Evolutionary conservation across 805 yeast genomes (phyloP), one percentile per base, ranked within the genome.

Genomic region (Yamadazyma nakazawae): DNA sequence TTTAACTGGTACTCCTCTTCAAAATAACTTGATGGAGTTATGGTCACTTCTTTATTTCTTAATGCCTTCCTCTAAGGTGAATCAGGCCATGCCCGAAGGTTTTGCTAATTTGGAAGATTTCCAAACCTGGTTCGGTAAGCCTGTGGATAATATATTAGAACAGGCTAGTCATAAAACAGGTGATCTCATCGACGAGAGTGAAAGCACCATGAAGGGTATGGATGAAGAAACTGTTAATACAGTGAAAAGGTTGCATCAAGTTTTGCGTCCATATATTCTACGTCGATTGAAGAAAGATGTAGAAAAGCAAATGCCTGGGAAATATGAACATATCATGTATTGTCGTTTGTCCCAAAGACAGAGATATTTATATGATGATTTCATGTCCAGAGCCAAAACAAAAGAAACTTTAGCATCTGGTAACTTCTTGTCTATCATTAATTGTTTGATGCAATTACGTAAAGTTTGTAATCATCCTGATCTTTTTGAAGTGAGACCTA

Each of bases 51-150:
- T 94, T 19, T 94, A 94, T 63, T 94, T 94, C 61, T 72, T 94
- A 59, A 94, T 94, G 99, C 99, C 99, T 0, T 85, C 95, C 0
- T 75, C 89, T 0, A 82, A 82, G 45, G 81, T 79, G 1, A 73
- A 67, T 40, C 85, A 84, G 53, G 78, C 85, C 12, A 85, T 88
- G 90, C 92, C 96, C 0, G 91, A 85, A 42, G 99, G 98, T 1
- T 94, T 94, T 78, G 98, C 99, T 1, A 90, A 92, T 58, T 72
- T 94, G 49, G 94, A 88, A 53, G 96, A 94, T 59, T 94, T 94
- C 64, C 99, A 94, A 59, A 95, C 88, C 54, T 94, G 99, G 99
- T 94, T 94, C 66, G 96, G 97, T n/a, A 80, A 84, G 50, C 99
- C 99, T 0, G 97, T 94, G 3, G 98, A 94, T 62, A 86, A 81